Conservation (phyloP, 1,284 basidiomycete genomes). For the Cutaneotrichosporon spelunceum region DNA sequence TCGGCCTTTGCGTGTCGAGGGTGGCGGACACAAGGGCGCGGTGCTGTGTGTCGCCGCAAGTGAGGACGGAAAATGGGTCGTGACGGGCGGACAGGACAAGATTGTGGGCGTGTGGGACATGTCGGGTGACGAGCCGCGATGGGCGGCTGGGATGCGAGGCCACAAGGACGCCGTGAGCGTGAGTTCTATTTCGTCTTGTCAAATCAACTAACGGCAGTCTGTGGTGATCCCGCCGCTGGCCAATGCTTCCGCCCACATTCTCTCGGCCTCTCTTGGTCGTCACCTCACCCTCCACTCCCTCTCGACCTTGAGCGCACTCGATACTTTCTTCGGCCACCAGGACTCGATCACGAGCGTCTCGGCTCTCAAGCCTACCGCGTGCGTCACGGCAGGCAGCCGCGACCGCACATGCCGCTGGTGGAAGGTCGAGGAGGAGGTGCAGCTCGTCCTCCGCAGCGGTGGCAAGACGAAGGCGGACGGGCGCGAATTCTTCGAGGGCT, state of each 20-base stretch:
- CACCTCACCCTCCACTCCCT: constrained; percentile 89
- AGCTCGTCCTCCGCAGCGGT: constrained; percentile 92
- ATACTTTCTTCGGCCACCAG: constrained; percentile 97
- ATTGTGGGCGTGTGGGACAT: constrained; percentile 80
- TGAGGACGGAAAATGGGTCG: constrained; percentile 77
- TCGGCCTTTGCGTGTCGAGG: constrained; percentile 33
- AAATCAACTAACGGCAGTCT: constrained; percentile 53
- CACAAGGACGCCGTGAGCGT: constrained; percentile 85
- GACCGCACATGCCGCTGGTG: constrained; percentile 92
- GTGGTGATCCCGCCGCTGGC: constrained; percentile 70
- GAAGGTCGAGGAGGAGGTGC: constrained; percentile 95
- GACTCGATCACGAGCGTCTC: constrained; percentile 77
- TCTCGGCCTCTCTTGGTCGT: constrained; percentile 84
- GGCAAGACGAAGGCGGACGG: constrained; percentile 58
- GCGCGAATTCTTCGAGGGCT: constrained; percentile 67
- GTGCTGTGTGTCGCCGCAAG: constrained; percentile 79
- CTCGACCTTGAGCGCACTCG: constrained; percentile 82
- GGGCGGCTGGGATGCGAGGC: constrained; percentile 73
- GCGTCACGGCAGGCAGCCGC: constrained; percentile 80
- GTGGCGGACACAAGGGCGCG: constrained; percentile 80
- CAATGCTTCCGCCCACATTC: constrained; percentile 72
- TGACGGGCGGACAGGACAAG: constrained; percentile 80
- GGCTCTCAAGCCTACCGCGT: constrained; percentile 75
- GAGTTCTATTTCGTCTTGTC: constrained; percentile 42
- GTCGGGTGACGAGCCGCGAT: constrained; percentile 59